Evolutionary conservation across 345 rosid species (phyloP), one percentile per base, ranked within the genome.

Genomic region (Eucalyptus pauciflora): DNA sequence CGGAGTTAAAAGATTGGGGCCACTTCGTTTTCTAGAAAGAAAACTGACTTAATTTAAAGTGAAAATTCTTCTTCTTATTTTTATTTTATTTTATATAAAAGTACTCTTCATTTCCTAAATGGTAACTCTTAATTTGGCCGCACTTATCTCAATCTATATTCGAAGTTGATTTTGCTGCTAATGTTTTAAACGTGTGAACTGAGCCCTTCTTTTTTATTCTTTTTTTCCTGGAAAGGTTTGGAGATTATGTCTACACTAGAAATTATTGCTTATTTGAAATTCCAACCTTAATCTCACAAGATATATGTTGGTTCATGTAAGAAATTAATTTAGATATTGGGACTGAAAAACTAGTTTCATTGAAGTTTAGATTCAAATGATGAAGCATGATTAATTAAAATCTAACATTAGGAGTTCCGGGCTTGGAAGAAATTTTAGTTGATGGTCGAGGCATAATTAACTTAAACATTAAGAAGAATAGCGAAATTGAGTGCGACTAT

Each of bases 21-120:
- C 67, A 60, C 16, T 60, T 60, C 8, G 0, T 27, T 60, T 0
- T 60, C 0, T 12, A 27, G 16, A 60, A 60, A 60, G 2, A 27
- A 60, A 60, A 60, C 0, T 27, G 0, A 11, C 67, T 0, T 12
- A 27, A 60, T 27, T 0, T 60, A 60, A 5, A 60, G 31, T 12
- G 67, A 60, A 12, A 27, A 60, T 60, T 60, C 15, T 0, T 27
- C 5, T 5, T 41, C 3, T 37, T 37, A 37, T 37, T n/a, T n/a
- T n/a, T 4, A 58, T 25, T 25, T 58, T 10, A n/a, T n/a, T 58
- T 6, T 3, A 10, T 60, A 60, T 60, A 25, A 60, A 27, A 27
- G 14, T 27, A 60, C 13, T 60, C 31, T 60, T 60, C 67, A 60
- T 60, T 60, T 27, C 8, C 67, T 60, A 60, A 27, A 60, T 60